Base-by-base conservation (phyloP, 1,139 yeast genomes). In the Zygoascus meyerae region DNA sequence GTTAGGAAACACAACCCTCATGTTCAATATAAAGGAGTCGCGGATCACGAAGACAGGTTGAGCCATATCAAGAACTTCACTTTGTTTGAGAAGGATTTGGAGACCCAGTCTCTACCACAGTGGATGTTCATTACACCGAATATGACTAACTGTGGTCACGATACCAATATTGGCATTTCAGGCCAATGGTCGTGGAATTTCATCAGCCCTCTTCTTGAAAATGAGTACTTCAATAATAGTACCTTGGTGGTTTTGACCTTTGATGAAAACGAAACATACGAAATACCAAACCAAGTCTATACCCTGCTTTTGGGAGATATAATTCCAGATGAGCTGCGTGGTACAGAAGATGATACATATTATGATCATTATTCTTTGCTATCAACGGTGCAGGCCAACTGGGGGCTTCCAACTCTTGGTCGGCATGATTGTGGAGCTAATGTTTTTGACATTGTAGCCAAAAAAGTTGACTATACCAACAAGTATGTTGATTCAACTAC, bases 1-100 rank as follows among this genome's bases (percentile, higher is more conserved):
- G 71, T 73, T 33, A 71, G 78, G 59, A 73, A 75, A 57, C 76
- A 73, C 63, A 72, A 72, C 60, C 78, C 78, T 38, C 60, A 74
- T 53, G 58, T 70, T 29, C 59, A 65, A 34, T 72, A 59, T 54
- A 73, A 70, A 55, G 66, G 70, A 32, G 61, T 73, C 45, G 61
- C 65, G 50, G 51, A 54, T 35, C 56, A 63, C 46, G 52, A 59
- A 9, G 55, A 64, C 42, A 68, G 75, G 48, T 55, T 66, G 51
- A 60, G 66, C 35, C 65, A 68, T 61, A 65, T 74, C 61, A 73
- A 74, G 64, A 71, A 73, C 60, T 68, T 72, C 52, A 71, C 74
- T 40, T 63, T 66, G 53, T 70, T 74, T 56, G 55, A 69, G 49
- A 53, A 53, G 36, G 78, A 74, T 54, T 54, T 71, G 48, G 58